Conservation (phyloP, 371 early-diverging fungal species). For the Mycotypha africana region DNA sequence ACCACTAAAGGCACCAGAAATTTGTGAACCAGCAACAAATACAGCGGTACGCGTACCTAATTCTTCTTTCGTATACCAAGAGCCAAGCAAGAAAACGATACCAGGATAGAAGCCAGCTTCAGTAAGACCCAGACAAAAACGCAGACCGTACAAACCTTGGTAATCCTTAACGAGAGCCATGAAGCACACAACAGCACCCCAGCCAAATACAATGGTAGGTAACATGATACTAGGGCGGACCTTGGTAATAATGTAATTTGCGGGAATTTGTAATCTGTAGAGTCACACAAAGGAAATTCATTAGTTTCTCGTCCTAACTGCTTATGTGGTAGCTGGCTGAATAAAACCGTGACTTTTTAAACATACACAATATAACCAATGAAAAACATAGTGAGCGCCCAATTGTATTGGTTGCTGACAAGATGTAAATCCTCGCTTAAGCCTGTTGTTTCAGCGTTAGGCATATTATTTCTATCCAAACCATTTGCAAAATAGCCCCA, state of each 20-base stretch:
- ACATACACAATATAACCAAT: conserved; percentile 69
- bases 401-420: conserved; percentile 44
- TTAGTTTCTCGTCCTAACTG: no score
- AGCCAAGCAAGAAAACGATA: conserved; percentile 64
- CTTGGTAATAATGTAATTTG: conserved; percentile 45
- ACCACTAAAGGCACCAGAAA: conserved; percentile 74
- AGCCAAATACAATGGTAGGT: conserved; percentile 50
- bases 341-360: no score
- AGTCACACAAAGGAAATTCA: no score
- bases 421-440: conserved; percentile 47
- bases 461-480: conserved; percentile 77
- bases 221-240: conserved; percentile 54
- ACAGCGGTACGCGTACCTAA: conserved; percentile 65
- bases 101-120: conserved; percentile 77
- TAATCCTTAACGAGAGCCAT: conserved; percentile 48
- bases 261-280: conserved; percentile 34
- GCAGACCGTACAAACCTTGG: conserved; percentile 46
- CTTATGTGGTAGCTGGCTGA: no score
- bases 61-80: conserved; percentile 77
- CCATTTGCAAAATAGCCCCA: conserved; percentile 68
- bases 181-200: conserved; percentile 59
- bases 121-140: conserved; percentile 61
- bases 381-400: conserved; percentile 65
- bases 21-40: conserved; percentile 56
- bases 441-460: conserved; percentile 46